A percentile compares a stretch with the other conserved stretches of the same genome.
Conservation (phyloP, 345 rosid species). For the Eucalyptus dawsonii region DNA sequence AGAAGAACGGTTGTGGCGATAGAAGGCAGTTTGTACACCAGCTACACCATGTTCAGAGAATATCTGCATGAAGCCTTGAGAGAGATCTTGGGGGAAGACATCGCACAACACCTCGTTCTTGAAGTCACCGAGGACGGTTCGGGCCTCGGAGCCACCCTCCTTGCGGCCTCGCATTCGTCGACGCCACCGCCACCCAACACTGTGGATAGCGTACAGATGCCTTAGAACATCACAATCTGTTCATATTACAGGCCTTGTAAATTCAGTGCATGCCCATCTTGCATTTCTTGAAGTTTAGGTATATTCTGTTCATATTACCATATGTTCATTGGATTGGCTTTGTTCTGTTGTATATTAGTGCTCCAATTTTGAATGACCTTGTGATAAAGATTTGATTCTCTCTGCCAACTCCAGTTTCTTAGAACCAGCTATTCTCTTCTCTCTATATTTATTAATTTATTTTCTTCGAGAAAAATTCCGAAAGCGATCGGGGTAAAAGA, state of each 20-base stretch:
- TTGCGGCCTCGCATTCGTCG: conserved; percentile 54
- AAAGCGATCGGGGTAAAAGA: not conserved
- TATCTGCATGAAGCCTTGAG: conserved; percentile 70
- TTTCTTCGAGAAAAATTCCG: not conserved
- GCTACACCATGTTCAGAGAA: conserved; percentile 55
- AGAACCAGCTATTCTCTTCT: not conserved
- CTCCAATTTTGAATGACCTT: not conserved
- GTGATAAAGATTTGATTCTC: not conserved
- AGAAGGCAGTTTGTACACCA: conserved; percentile 69
- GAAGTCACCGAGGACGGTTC: conserved; percentile 68
- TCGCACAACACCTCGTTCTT: conserved; percentile 46
- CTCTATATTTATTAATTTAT: not conserved
- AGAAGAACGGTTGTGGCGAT: conserved; percentile 82
- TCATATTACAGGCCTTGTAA: not conserved
- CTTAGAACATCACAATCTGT: not conserved
- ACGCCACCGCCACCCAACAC: not conserved
- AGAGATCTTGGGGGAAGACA: conserved; percentile 75
- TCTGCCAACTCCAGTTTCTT: not conserved
- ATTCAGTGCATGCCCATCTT: not conserved
- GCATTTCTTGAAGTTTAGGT: not conserved
- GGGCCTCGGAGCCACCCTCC: conserved; percentile 79
- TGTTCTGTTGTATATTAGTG: not conserved
- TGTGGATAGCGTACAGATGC: not conserved
- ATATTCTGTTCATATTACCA: not conserved
- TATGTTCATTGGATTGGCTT: not conserved